Percentiles rank a stretch among this genome's conserved stretches.
Evolutionary conservation across 2,329 filamentous ascomycete genomes (phyloP).

Genomic region (Beauveria sp.): DNA sequence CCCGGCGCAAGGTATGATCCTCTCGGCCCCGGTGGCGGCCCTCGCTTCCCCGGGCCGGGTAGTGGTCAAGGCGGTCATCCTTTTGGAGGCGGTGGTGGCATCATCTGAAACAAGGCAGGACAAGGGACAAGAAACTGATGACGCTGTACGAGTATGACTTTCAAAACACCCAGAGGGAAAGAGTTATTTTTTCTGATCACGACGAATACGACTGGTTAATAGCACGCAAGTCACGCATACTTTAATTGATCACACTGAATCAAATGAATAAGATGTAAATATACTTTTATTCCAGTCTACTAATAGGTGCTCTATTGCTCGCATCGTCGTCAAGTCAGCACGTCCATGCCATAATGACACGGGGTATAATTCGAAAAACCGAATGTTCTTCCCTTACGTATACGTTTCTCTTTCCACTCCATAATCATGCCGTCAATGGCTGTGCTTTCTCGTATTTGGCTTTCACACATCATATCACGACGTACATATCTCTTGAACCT

Average conservation of each 20-base stretch:
- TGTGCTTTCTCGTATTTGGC: background rate
- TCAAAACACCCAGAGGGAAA: background rate
- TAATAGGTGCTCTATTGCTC: background rate
- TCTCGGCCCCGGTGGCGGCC: slow-evolving; percentile 57
- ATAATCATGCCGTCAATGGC: background rate
- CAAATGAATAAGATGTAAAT: background rate
- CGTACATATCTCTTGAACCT: background rate
- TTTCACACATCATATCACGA: background rate
- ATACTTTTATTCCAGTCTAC: background rate
- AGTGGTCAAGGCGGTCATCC: slow-evolving; percentile 26
- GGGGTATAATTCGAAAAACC: background rate
- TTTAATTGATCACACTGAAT: too few relatives aligned
- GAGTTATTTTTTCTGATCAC: background rate
- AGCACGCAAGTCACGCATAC: background rate
- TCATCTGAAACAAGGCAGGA: slow-evolving; percentile 21
- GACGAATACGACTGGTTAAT: background rate
- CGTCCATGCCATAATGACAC: background rate
- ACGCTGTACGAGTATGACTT: background rate
- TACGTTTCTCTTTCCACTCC: background rate
- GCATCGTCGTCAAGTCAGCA: background rate
- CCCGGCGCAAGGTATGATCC: slow-evolving; percentile 92
- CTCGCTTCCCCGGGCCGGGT: slow-evolving; percentile 39
- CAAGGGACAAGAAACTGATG: background rate
- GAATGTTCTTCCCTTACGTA: background rate
- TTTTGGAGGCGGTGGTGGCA: slow-evolving; percentile 25